Evolutionary conservation across 1,139 yeast species (phyloP), one percentile per base, ranked within the genome.

Genomic region (Geotrichum candidum): DNA sequence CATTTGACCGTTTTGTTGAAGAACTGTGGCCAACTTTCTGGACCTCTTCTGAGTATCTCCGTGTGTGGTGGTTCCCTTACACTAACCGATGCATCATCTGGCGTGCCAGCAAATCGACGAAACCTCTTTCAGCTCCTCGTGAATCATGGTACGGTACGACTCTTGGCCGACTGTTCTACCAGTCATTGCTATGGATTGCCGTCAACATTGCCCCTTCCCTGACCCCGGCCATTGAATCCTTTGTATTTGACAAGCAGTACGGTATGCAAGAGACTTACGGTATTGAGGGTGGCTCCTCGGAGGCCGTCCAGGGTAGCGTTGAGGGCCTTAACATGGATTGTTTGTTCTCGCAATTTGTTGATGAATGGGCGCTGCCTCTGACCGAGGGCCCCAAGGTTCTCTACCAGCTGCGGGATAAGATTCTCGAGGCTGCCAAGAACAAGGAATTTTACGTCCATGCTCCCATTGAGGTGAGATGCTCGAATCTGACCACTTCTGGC

Each of bases 31-130:
- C 70, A 50, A 78, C 80, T 18, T 76, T 92, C 54, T 94, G 98
- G 97, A 84, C 90, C 9, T 86, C 90, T 60, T 82, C 92, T n/a
- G 99, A 94, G 76, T 94, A 86, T 70, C 87, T 90, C 54, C 83
- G 98, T 66, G 84, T 91, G 58, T 94, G 98, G 98, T 94, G 99
- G 98, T 94, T 89, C 74, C 99, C 99, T 0, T 94, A 94, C 73
- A 82, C 95, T 27, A 84, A 84, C 61, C 87, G 87, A 69, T 90
- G 96, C 77, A 86, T 91, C 46, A 78, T 91, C 59, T 94, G 98
- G 97, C 84, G 96, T 71, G 98, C 96, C 38, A 79, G 84, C 54
- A 90, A 90, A 72, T 78, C 86, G 1, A 76, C 82, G 25, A 89
- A 87, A 54, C 82, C 87, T 1, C 76, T 85, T 56, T 81, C 88